phyloP scores from a whole-genome alignment of 306 rosid genomes.

The Glycyrrhiza uralensis region DNA sequence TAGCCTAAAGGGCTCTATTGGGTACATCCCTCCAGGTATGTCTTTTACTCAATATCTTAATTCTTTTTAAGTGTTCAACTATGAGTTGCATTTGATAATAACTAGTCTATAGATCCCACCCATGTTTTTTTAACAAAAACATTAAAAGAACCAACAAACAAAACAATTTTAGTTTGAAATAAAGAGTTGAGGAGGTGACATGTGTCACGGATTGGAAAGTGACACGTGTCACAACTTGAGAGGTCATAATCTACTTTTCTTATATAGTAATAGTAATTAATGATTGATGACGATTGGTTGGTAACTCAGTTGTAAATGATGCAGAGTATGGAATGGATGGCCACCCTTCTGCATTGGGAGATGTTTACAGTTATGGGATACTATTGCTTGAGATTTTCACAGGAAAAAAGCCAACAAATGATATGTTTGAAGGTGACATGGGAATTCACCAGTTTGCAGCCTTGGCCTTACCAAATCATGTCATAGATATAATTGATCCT shows the following conservation, averaged over 20 bases:
- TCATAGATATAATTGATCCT: slow-evolving; percentile 44
- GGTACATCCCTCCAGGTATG: slow-evolving; percentile 35
- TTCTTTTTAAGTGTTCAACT: background rate
- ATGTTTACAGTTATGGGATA: slow-evolving; percentile 40
- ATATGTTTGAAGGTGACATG: slow-evolving; percentile 31
- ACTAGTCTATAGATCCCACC: too few relatives aligned
- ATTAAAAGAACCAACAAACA: too few relatives aligned
- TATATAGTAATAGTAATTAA: too few relatives aligned
- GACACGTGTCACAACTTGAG: too few relatives aligned
- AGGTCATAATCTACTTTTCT: too few relatives aligned
- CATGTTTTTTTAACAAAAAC: too few relatives aligned
- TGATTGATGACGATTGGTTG: too few relatives aligned
- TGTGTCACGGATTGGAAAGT: too few relatives aligned
- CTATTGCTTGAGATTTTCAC: slow-evolving; percentile 36
- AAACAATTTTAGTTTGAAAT: too few relatives aligned
- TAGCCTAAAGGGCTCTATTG: slow-evolving; percentile 33
- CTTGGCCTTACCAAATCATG: slow-evolving; percentile 30
- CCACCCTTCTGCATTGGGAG: slow-evolving; percentile 27
- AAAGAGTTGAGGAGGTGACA: too few relatives aligned
- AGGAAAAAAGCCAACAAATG: slow-evolving; percentile 41
- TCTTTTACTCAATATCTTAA: background rate
- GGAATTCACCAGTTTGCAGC: slow-evolving; percentile 14
- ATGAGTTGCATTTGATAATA: too few relatives aligned
- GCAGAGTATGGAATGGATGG: slow-evolving; percentile 39
- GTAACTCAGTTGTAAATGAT: background rate